These are phyloP conservation scores for Botrytis pseudocinerea DNA, from an alignment of 2,329 filamentous ascomycete genomes.

Conservation along the genomic window DNA sequence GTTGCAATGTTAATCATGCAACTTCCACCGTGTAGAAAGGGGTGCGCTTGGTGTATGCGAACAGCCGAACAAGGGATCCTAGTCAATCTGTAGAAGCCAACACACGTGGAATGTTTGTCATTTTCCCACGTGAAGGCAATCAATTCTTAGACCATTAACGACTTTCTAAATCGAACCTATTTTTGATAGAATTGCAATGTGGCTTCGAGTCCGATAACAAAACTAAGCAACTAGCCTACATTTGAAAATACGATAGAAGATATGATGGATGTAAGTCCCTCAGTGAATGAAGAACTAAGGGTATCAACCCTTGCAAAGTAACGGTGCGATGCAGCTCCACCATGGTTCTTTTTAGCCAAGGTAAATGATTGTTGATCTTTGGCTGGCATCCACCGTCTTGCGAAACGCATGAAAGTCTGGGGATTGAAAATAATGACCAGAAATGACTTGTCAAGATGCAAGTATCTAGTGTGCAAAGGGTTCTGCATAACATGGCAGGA, in stretches of 20 bases:
- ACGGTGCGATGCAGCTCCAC: background rate
- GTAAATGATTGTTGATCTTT: background rate
- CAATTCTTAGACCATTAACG: background rate
- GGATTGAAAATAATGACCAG: background rate
- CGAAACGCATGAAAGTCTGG: background rate
- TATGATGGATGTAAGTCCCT: background rate
- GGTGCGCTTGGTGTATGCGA: constrained; percentile 3
- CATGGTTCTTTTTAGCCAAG: background rate
- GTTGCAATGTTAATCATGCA: background rate
- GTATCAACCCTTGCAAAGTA: background rate
- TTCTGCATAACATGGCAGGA: background rate
- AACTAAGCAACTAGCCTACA: background rate
- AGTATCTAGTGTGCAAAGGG: background rate
- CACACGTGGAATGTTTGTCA: background rate
- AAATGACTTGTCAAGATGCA: background rate
- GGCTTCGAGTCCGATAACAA: constrained; percentile 2
- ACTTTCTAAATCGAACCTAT: constrained; percentile 3
- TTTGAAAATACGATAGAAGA: constrained; percentile 1
- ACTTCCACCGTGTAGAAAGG: constrained; percentile 10
- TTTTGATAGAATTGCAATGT: background rate
- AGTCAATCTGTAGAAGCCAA: background rate
- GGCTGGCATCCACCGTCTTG: background rate
- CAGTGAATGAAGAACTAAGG: background rate
- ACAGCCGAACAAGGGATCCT: constrained; percentile 12
- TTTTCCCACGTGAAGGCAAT: background rate